Evolutionary conservation across 225 moss, liverwort and hornwort genomes (phyloP).

Genomic region (Anthoceros angustus): DNA sequence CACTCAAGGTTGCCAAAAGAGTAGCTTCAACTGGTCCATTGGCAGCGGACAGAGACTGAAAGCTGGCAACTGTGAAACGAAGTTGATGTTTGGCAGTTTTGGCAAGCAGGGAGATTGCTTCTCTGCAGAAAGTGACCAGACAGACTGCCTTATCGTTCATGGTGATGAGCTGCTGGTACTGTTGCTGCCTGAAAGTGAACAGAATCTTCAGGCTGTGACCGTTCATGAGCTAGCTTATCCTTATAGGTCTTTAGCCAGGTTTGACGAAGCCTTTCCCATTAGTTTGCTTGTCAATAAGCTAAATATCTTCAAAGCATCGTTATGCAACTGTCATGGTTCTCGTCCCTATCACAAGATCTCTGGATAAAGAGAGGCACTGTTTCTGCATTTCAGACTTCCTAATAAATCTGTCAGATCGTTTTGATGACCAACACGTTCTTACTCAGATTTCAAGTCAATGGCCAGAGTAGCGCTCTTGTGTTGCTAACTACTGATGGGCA

Average conservation of each 20-base stretch:
- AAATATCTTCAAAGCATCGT: neutral
- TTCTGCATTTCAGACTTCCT: neutral
- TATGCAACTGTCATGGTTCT: neutral
- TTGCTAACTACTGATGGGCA: neutral
- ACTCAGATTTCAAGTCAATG: neutral
- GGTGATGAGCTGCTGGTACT: neutral
- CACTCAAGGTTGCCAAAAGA: neutral
- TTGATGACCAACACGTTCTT: no score
- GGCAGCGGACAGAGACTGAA: neutral
- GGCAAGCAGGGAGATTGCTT: neutral
- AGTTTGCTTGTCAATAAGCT: neutral
- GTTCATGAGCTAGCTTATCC: neutral
- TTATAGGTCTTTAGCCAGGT: neutral
- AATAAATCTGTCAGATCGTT: no score
- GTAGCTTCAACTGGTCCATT: neutral
- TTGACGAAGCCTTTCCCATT: neutral
- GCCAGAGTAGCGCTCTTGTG: neutral
- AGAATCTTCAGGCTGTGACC: neutral
- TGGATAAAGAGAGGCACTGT: neutral
- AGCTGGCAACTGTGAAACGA: neutral
- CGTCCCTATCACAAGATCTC: neutral
- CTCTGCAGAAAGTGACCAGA: neutral
- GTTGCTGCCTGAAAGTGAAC: neutral
- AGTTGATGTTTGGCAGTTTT: neutral
- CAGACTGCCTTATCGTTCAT: neutral